phyloP scores from a whole-genome alignment of 176 grass and related monocot genomes.

The Otatea glauca region DNA sequence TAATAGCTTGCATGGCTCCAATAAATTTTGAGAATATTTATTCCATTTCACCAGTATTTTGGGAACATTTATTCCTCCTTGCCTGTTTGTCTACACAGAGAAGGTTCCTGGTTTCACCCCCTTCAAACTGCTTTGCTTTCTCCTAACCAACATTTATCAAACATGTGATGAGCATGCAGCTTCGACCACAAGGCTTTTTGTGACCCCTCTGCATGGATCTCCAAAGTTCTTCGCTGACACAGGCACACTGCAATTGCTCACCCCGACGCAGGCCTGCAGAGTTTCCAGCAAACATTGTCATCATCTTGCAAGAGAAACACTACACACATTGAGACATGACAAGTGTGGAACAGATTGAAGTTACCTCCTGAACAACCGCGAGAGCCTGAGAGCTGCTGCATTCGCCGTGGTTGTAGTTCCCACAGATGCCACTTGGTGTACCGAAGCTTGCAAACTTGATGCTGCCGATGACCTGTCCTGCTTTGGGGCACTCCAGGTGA shows the following conservation, averaged over 20 bases:
- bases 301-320: constrained; percentile 13
- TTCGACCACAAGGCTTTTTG: constrained; percentile 90
- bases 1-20: constrained; percentile 26
- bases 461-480: constrained; percentile 68
- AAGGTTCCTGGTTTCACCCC: constrained; percentile 49
- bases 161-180: constrained; percentile 78
- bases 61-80: constrained; percentile 53
- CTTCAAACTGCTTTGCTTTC: constrained; percentile 31
- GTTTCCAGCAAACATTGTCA: constrained; percentile 33
- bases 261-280: constrained; percentile 77
- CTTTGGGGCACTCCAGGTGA: constrained; percentile 68
- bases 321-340: not conserved
- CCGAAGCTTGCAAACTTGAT: constrained; percentile 98
- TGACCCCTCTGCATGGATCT: constrained; percentile 76
- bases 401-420: constrained; percentile 73
- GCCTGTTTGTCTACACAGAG: constrained; percentile 45
- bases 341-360: constrained; percentile 34
- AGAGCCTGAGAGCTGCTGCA: constrained; percentile 79
- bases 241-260: constrained; percentile 65
- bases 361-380: constrained; percentile 83
- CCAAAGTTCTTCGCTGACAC: constrained; percentile 79
- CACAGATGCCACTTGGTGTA: constrained; percentile 77
- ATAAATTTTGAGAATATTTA: constrained; percentile 35
- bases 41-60: constrained; percentile 43
- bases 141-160: constrained; percentile 35